phyloP scores from a whole-genome alignment of 2,329 filamentous ascomycete species.

The Cladosporium sp. region DNA sequence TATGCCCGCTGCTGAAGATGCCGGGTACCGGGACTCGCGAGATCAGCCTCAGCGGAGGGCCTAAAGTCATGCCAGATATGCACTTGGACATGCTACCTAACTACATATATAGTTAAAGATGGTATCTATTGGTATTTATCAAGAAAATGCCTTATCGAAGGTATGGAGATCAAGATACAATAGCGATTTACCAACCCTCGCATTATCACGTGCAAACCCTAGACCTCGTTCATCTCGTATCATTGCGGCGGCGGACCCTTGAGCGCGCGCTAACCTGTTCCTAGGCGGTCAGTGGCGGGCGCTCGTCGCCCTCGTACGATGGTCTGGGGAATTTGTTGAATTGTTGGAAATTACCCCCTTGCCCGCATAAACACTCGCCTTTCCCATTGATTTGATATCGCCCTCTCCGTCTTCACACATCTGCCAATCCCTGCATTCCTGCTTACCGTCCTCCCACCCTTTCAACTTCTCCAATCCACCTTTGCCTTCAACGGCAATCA shows the following conservation, averaged over 20 bases:
- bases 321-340: conserved; percentile 4
- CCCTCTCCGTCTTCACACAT: not conserved
- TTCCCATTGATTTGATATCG: not conserved
- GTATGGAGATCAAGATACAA: too few species aligned
- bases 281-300: conserved; percentile 3
- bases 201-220: not conserved
- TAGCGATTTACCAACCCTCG: not conserved
- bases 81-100: too few species aligned
- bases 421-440: conserved; percentile 1
- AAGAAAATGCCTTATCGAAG: too few species aligned
- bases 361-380: not conserved
- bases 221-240: not conserved
- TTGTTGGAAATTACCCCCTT: conserved; percentile 2
- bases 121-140: too few species aligned
- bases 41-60: too few species aligned
- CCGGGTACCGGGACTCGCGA: too few species aligned
- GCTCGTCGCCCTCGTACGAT: not conserved
- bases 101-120: too few species aligned
- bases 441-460: not conserved
- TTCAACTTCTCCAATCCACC: not conserved
- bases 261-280: not conserved
- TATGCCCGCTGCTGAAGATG: too few species aligned
- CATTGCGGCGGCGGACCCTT: not conserved
- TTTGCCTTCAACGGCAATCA: conserved; percentile 7
- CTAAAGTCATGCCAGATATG: too few species aligned